Base-by-base conservation (phyloP, 1,139 yeast species). In the Geotrichum reessii region DNA sequence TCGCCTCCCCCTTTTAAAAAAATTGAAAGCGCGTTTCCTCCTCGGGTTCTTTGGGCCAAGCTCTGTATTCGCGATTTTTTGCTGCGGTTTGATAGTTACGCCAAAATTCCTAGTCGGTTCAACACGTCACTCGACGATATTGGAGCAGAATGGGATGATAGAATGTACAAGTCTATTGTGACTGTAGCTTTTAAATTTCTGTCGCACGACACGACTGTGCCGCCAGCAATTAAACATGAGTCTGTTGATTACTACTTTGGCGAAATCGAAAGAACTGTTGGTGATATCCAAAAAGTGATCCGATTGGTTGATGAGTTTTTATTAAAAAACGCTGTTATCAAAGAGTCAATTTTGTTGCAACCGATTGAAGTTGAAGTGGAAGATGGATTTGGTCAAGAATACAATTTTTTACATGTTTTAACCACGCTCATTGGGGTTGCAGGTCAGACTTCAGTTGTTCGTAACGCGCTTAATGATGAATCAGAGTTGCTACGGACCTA, bases 81-180 rank as follows among this genome's bases (percentile, higher is more conserved):
- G 21, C 58, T 69, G 25, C 61, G 71, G 31, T 69, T 73, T 60
- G 76, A 74, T 60, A 67, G 68, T 58, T 66, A 71, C 33, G 71
- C 73, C 55, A 65, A 71, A 25, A 62, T 73, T 47, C 73, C 76
- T 3, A 61, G 69, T 19, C 66, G 75, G 55, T 72, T 72, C 57
- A 64, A 69, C 2, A 62, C 67, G 6, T 60, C 67, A 1, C 62
- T 74, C 47, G 73, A 74, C 60, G 76, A 74, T 58, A 74, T 74
- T 19, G 64, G 69, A 11, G 63, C 63, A 25, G 69, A 67, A 11
- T 74, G 78, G 77, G 67, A 67, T 57, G 74, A 69, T 58, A 68
- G 67, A 55, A 64, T 74, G 51, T 71, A 65, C 65, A 74, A 74
- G 62, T 66, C 73, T n/a, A 65, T 72, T 11, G 63, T 68, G n/a